These are phyloP conservation scores for Polychytrium aggregatum DNA, from an alignment of 192 early-diverging fungal genomes.

Conservation along the genomic window DNA sequence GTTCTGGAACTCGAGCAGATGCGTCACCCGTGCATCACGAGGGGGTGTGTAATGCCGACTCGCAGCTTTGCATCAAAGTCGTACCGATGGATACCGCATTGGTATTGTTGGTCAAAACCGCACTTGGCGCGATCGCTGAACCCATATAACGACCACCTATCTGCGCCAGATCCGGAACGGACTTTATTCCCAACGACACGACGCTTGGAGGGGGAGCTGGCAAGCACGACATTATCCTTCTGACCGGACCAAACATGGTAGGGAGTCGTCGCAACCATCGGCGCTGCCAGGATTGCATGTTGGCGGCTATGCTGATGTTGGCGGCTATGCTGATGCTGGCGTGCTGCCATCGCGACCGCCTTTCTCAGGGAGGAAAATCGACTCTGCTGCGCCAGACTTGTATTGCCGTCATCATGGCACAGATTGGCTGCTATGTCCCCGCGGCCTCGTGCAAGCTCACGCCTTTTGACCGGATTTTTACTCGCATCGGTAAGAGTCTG, in stretches of 20 bases:
- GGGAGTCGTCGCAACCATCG: too few species aligned
- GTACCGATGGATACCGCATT: too few species aligned
- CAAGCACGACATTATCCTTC: conserved; percentile 66
- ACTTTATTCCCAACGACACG: conserved; percentile 95
- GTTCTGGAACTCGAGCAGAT: conserved; percentile 76
- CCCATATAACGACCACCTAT: too few species aligned
- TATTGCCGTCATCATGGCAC: conserved; percentile 90
- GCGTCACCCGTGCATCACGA: conserved; percentile 83
- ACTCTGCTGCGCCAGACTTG: conserved; percentile 90
- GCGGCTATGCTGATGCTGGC: too few species aligned
- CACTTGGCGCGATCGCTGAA: too few species aligned
- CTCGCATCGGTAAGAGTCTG: conserved; percentile 67
- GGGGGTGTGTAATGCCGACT: conserved; percentile 38
- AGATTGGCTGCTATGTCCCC: conserved; percentile 90
- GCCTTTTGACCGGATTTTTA: conserved; percentile 90
- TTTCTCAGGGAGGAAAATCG: conserved; percentile 78
- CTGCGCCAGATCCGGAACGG: conserved; percentile 21
- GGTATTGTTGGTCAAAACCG: too few species aligned
- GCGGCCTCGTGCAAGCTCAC: conserved; percentile 60
- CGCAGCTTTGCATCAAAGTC: too few species aligned
- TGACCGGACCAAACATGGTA: conserved; percentile 97
- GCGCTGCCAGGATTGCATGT: too few species aligned
- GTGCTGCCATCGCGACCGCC: too few species aligned
- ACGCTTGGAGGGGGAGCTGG: conserved; percentile 49
- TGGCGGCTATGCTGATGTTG: too few species aligned